Evolutionary conservation across 495 filamentous ascomycete species (phyloP).

Genomic region (Talaromyces liani): DNA sequence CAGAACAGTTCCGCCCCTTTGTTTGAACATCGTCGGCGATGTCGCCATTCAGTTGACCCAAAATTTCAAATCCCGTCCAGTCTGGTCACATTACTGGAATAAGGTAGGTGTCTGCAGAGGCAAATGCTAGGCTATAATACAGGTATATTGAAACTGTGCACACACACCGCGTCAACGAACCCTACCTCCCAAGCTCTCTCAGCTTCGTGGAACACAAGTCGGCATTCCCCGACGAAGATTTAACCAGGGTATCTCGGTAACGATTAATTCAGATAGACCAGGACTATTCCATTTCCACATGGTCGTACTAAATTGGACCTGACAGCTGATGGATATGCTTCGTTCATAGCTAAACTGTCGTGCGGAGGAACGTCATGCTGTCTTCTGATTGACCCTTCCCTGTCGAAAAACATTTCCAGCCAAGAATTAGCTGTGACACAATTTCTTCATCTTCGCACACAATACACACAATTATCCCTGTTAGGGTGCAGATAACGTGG

Average conservation of each 20-base stretch:
- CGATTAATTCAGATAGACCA: neutral
- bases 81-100: neutral
- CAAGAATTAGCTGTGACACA: slow-evolving; percentile 1
- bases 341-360: neutral
- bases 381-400: neutral
- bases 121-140: neutral
- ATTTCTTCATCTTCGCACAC: neutral
- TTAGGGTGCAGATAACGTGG: neutral
- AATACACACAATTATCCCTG: neutral
- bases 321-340: neutral
- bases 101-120: neutral
- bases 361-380: neutral
- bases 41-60: neutral
- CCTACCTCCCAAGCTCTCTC: neutral
- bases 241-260: neutral
- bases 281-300: neutral
- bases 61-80: neutral
- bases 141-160: neutral
- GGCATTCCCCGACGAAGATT: neutral
- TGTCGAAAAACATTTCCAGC: neutral
- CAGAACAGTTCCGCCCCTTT: neutral
- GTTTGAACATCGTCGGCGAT: neutral
- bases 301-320: neutral
- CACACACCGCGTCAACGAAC: neutral
- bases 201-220: neutral